Base-by-base conservation (phyloP, 1,284 basidiomycete genomes). In the Thelephora terrestris region DNA sequence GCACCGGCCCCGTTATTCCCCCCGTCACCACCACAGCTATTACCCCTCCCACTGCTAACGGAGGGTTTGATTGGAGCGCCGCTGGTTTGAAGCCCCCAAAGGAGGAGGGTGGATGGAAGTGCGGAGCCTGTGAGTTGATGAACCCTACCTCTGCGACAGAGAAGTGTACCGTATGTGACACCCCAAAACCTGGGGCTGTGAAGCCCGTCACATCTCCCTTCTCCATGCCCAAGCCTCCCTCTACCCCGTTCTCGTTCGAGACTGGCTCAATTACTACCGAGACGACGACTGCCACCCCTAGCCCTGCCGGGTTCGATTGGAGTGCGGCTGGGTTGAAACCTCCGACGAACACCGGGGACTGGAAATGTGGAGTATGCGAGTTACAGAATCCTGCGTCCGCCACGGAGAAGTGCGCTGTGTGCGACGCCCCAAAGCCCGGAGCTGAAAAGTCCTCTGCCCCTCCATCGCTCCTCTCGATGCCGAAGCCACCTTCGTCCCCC, bases 31-130 rank as follows among this genome's bases (percentile, higher is more conserved):
- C 29, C 29, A 32, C 25, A 24, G 29, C 25, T 17, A 29, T 18
- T 12, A 25, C 39, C 21, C 2, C 18, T 21, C 17, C 39, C 16
- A 52, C 57, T 5, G 48, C 63, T 23, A 42, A 50, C n/a, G 62
- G 61, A 38, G 58, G 55, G 14, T 81, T 81, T 52, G 62, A 80
- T 52, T 82, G 75, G 71, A 65, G 64, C 24, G 76, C 74, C 17
- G 74, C 72, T 12, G 76, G 77, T 6, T 49, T 76, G 53, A 67
- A 66, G 52, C 59, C 61, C 4, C 70, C 74, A 12, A 52, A 7
- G 50, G 45, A 40, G 40, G 50, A 45, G 27, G 62, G 57, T 42
- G 55, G 53, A 29, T 78, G 75, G 76, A 66, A 53, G 7, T 78
- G 75, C 55, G 57, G 61, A 2, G 50, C 56, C 4, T 78, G 77